A percentile compares a stretch with the other conserved stretches of the same genome.
These are phyloP conservation scores for Ophiostoma himal-ulmi DNA, from an alignment of 2,329 filamentous ascomycete genomes.

Conservation along the genomic window DNA sequence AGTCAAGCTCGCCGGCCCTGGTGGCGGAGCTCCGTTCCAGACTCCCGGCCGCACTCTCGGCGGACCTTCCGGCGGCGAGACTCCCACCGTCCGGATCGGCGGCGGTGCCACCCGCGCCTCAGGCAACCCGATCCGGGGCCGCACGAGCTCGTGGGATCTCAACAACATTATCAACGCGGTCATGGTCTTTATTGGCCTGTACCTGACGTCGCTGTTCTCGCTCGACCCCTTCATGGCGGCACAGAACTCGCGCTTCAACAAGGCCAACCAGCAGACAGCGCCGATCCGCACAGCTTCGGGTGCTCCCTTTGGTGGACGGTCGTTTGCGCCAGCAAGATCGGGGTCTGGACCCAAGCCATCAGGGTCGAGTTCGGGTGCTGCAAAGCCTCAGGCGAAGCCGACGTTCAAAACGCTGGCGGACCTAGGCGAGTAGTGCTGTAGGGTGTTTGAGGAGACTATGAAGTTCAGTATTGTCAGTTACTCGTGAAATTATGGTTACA, in stretches of 20 bases:
- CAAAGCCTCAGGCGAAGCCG: conserved; percentile 30
- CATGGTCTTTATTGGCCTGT: conserved; percentile 54
- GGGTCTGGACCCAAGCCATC: conserved; percentile 10
- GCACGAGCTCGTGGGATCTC: conserved; percentile 33
- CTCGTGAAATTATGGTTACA: not conserved
- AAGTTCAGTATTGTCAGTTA: not conserved
- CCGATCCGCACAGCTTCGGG: conserved; percentile 12
- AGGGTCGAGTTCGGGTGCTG: conserved; percentile 7
- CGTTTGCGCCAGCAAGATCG: conserved; percentile 9
- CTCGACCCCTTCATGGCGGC: conserved; percentile 58
- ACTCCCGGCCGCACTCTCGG: conserved; percentile 55
- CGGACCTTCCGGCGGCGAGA: conserved; percentile 27
- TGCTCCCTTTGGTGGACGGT: conserved; percentile 18
- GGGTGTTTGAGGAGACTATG: not conserved
- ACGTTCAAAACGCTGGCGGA: conserved; percentile 51
- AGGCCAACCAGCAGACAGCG: conserved; percentile 39
- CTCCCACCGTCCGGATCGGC: conserved; percentile 20
- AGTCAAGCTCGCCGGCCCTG: conserved; percentile 45
- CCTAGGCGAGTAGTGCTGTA: conserved; percentile 32
- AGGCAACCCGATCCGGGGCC: conserved; percentile 22
- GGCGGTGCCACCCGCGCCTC: conserved; percentile 17
- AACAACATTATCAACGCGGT: conserved; percentile 45
- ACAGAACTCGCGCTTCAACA: conserved; percentile 56
- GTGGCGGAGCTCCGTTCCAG: conserved; percentile 44
- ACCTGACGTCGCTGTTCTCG: conserved; percentile 54